phyloP scores from a whole-genome alignment of 208 protist genomes.

The Porcisia hertigi region DNA sequence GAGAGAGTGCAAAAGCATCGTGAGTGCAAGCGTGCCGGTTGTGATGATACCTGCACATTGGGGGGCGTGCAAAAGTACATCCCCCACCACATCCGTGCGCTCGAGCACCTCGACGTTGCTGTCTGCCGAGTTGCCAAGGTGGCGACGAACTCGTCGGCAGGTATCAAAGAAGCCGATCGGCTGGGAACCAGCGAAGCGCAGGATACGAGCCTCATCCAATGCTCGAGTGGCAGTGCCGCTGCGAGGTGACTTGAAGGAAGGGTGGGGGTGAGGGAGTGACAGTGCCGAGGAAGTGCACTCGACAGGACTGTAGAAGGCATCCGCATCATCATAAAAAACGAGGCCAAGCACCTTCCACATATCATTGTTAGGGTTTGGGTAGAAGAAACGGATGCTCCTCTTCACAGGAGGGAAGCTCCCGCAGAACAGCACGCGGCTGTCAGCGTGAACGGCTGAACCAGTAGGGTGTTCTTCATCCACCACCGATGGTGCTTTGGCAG shows the following conservation, averaged over 20 bases:
- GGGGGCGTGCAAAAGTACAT: slow-evolving; percentile 22
- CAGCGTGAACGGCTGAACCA: slow-evolving; percentile 14
- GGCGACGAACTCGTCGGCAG: slow-evolving; percentile 18
- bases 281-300: neutral
- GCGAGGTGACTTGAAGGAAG: too few relatives aligned
- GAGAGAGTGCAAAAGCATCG: slow-evolving; percentile 21
- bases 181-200: slow-evolving; percentile 7
- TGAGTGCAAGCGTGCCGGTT: slow-evolving; percentile 34
- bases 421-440: slow-evolving; percentile 32
- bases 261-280: neutral
- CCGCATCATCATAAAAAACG: slow-evolving; percentile 22
- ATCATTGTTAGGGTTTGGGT: slow-evolving; percentile 42
- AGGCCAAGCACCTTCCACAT: slow-evolving; percentile 38
- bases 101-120: slow-evolving; percentile 26
- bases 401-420: slow-evolving; percentile 33
- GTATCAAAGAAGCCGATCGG: slow-evolving; percentile 35
- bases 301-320: slow-evolving; percentile 22
- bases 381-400: slow-evolving; percentile 36
- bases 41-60: slow-evolving; percentile 32
- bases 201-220: slow-evolving; percentile 20
- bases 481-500: neutral
- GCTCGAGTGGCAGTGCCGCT: neutral
- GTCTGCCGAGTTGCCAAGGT: slow-evolving; percentile 25
- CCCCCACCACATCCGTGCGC: slow-evolving; percentile 15
- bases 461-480: slow-evolving; percentile 29